Percentiles rank a stretch among this genome's conserved stretches.
Evolutionary conservation across 1,139 yeast species (phyloP).

Genomic region (Hansenula lynferdii): DNA sequence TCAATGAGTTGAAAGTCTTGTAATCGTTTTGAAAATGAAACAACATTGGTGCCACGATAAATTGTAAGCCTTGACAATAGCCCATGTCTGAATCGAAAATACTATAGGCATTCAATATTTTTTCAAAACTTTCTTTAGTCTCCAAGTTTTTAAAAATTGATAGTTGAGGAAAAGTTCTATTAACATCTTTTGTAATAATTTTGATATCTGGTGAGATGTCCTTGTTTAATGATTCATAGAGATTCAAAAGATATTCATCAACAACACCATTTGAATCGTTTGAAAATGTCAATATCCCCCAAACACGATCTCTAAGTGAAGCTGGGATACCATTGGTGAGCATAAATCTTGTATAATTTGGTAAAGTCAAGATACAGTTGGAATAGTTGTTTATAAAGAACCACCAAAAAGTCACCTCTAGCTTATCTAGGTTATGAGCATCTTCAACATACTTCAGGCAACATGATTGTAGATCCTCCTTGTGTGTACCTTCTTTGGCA

Average conservation of each 20-base stretch:
- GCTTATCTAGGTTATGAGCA: slow-evolving; percentile 12
- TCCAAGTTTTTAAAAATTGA: slow-evolving; percentile 42
- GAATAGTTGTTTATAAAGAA: slow-evolving; percentile 41
- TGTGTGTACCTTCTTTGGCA: slow-evolving; percentile 12
- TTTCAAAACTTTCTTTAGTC: slow-evolving; percentile 45
- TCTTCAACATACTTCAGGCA: slow-evolving; percentile 13
- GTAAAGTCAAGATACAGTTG: slow-evolving; percentile 41
- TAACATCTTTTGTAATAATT: slow-evolving; percentile 59
- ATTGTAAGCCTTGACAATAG: slow-evolving; percentile 67
- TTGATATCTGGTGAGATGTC: slow-evolving; percentile 42
- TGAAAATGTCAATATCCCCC: slow-evolving; percentile 22
- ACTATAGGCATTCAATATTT: slow-evolving; percentile 60
- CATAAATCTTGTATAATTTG: slow-evolving; percentile 38
- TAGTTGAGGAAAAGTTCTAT: slow-evolving; percentile 58
- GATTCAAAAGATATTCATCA: slow-evolving; percentile 26
- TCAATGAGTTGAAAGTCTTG: slow-evolving; percentile 51
- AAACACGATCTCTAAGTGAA: slow-evolving; percentile 19
- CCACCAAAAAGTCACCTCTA: slow-evolving; percentile 42
- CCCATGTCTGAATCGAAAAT: slow-evolving; percentile 68
- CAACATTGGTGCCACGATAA: slow-evolving; percentile 58
- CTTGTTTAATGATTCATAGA: slow-evolving; percentile 34
- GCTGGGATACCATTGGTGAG: slow-evolving; percentile 23
- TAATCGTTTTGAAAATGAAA: slow-evolving; percentile 43
- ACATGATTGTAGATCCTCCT: slow-evolving; percentile 13
- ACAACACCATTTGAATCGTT: slow-evolving; percentile 15